Percentiles rank a stretch among this genome's conserved stretches.
Evolutionary conservation across 139 green algal species (phyloP).

Genomic region (Astrephomene gubernaculifera): DNA sequence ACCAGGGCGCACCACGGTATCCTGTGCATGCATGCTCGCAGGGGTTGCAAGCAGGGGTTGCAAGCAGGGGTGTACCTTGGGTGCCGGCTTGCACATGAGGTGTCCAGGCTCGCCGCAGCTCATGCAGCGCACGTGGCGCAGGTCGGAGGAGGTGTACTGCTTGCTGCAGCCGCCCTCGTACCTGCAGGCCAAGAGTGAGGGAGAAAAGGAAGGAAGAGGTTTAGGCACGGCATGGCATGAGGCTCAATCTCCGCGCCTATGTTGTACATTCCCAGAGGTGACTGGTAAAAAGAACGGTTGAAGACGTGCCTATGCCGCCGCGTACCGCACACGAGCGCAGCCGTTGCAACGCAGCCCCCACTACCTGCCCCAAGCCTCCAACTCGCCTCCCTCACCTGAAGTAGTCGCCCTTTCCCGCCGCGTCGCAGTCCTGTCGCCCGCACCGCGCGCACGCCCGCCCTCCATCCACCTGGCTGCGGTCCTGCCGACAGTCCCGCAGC

Average conservation of each 20-base stretch:
- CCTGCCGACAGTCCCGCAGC: slow-evolving; percentile 58
- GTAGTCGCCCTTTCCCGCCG: slow-evolving; percentile 65
- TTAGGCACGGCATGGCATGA: too few species aligned
- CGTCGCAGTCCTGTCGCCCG: slow-evolving; percentile 64
- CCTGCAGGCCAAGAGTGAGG: slow-evolving; percentile 24
- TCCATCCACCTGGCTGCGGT: not conserved
- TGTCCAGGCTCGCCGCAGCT: slow-evolving; percentile 76
- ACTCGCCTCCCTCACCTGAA: slow-evolving; percentile 60
- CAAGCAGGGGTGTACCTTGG: slow-evolving; percentile 42
- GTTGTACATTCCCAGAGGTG: too few species aligned
- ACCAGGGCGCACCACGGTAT: slow-evolving; percentile 69
- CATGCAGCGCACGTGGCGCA: slow-evolving; percentile 72
- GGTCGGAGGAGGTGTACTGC: slow-evolving; percentile 66
- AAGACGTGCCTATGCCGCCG: too few species aligned
- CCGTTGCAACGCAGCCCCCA: too few species aligned
- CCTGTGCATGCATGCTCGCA: slow-evolving; percentile 70
- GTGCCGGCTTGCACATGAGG: slow-evolving; percentile 64
- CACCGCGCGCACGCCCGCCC: slow-evolving; percentile 71
- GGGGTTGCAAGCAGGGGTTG: slow-evolving; percentile 41
- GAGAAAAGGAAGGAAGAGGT: not conserved
- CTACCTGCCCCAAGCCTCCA: too few species aligned
- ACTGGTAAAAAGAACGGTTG: too few species aligned
- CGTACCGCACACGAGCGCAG: too few species aligned
- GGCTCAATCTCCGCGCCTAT: too few species aligned
- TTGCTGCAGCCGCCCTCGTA: slow-evolving; percentile 72